Evolutionary conservation across 495 filamentous ascomycete genomes (phyloP).

Genomic region (Letharia columbiana): DNA sequence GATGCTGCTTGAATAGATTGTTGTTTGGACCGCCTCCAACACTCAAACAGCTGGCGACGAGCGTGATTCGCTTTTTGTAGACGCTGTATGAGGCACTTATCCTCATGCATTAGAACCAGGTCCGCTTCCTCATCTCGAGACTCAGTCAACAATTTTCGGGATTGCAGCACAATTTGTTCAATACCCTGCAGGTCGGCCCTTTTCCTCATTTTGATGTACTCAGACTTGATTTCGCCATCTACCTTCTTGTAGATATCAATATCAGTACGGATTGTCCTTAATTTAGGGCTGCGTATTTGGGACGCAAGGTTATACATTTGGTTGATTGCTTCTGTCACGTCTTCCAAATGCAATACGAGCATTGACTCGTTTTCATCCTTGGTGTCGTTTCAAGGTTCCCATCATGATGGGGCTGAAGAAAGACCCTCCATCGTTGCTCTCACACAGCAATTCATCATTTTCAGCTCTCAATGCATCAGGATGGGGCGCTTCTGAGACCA

Average conservation of each 20-base stretch:
- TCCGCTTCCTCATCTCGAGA: no score
- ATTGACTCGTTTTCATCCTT: neutral
- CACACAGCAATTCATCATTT: neutral
- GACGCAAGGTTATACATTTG: conserved; percentile 22
- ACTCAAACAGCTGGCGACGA: conserved; percentile 26
- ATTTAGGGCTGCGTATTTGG: conserved; percentile 24
- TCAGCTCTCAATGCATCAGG: neutral
- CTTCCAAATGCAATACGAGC: conserved; percentile 7
- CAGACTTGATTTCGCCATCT: neutral
- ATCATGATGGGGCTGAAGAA: neutral
- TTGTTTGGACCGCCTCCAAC: conserved; percentile 19
- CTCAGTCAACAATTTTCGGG: neutral
- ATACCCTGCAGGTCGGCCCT: neutral
- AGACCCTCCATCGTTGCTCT: neutral
- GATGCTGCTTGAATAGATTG: neutral
- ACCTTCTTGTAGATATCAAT: conserved; percentile 5
- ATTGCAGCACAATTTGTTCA: neutral
- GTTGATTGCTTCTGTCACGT: conserved; percentile 21
- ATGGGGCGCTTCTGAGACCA: neutral
- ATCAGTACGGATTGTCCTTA: conserved; percentile 10
- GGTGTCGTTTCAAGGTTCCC: no score
- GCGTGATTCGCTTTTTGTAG: conserved; percentile 21
- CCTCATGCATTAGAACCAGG: no score
- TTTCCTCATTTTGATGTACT: neutral
- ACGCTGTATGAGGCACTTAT: conserved; percentile 20